A percentile compares a stretch with the other conserved stretches of the same genome.
phyloP scores from a whole-genome alignment of 2,329 filamentous ascomycete species.

The Madurella mycetomatis region DNA sequence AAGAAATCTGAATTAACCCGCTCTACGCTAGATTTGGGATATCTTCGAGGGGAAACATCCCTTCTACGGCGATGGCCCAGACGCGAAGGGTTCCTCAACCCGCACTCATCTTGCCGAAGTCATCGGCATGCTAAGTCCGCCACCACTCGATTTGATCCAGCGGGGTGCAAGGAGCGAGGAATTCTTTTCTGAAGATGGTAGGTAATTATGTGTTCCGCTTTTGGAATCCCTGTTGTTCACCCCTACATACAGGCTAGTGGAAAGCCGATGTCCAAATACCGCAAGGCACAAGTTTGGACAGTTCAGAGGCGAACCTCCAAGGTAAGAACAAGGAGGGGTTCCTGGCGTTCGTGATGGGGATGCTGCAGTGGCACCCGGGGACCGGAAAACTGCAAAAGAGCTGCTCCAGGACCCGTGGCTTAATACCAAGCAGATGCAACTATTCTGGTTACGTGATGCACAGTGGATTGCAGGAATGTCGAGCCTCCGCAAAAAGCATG shows the following conservation, averaged over 20 bases:
- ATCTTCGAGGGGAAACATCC: constrained; percentile 33
- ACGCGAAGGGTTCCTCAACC: constrained; percentile 37
- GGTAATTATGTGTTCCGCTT: neutral
- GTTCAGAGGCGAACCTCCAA: neutral
- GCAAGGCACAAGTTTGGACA: constrained; percentile 1
- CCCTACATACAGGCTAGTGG: neutral
- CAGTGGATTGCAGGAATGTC: too few relatives aligned
- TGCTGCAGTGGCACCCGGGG: constrained; percentile 17
- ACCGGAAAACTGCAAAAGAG: constrained; percentile 11
- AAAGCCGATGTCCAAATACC: neutral
- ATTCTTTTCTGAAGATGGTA: constrained; percentile 14
- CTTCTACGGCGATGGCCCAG: constrained; percentile 36
- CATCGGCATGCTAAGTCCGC: constrained; percentile 41
- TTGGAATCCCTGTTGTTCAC: neutral
- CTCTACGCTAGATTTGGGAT: constrained; percentile 32
- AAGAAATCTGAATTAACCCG: neutral
- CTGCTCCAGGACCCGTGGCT: constrained; percentile 14
- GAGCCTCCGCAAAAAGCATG: too few relatives aligned
- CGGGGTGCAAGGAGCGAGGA: constrained; percentile 2
- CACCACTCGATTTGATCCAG: constrained; percentile 32
- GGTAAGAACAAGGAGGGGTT: constrained; percentile 10
- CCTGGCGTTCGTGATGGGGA: constrained; percentile 12
- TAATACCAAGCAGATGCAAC: neutral
- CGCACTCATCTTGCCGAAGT: constrained; percentile 40
- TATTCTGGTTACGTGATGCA: too few relatives aligned